Evolutionary conservation across 1,284 basidiomycete species (phyloP).

Genomic region (Fomitopsis betulina): DNA sequence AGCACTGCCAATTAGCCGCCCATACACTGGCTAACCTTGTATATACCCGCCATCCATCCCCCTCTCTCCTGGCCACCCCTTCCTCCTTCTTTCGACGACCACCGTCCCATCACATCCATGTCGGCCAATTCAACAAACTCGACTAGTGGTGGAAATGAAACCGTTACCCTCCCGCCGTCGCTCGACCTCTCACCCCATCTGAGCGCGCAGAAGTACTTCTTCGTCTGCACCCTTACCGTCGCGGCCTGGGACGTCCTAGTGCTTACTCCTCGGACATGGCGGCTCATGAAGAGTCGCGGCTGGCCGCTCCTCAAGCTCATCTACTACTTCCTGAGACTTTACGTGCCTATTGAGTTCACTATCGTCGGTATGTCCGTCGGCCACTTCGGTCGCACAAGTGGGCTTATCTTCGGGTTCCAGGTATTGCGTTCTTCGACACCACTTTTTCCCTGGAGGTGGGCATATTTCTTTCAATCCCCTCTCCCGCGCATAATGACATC

Average conservation of each 20-base stretch:
- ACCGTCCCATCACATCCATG: slow-evolving; percentile 13
- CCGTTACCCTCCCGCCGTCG: slow-evolving; percentile 41
- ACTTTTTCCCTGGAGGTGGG: slow-evolving; percentile 52
- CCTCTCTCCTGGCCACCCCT: not conserved
- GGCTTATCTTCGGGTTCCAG: slow-evolving; percentile 30
- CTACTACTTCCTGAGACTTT: slow-evolving; percentile 66
- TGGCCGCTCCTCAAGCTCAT: slow-evolving; percentile 76
- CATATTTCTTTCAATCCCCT: slow-evolving; percentile 8
- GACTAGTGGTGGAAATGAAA: slow-evolving; percentile 21
- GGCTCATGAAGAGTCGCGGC: slow-evolving; percentile 57
- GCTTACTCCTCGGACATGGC: slow-evolving; percentile 70
- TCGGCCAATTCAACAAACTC: slow-evolving; percentile 9
- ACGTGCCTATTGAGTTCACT: slow-evolving; percentile 74
- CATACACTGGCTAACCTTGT: not conserved
- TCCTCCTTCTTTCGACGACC: too few relatives aligned
- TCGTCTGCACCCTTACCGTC: slow-evolving; percentile 80
- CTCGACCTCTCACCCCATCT: slow-evolving; percentile 70
- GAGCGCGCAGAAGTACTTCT: slow-evolving; percentile 80
- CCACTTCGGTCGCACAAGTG: not conserved
- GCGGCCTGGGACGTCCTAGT: slow-evolving; percentile 84
- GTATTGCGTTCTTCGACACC: slow-evolving; percentile 78
- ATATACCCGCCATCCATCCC: slow-evolving; percentile 1
- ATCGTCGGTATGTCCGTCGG: slow-evolving; percentile 52
- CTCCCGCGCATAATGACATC: slow-evolving; percentile 4
- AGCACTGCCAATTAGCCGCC: slow-evolving; percentile 1